Evolutionary conservation across 1,284 basidiomycete species (phyloP).

Genomic region (Mycena citricolor): DNA sequence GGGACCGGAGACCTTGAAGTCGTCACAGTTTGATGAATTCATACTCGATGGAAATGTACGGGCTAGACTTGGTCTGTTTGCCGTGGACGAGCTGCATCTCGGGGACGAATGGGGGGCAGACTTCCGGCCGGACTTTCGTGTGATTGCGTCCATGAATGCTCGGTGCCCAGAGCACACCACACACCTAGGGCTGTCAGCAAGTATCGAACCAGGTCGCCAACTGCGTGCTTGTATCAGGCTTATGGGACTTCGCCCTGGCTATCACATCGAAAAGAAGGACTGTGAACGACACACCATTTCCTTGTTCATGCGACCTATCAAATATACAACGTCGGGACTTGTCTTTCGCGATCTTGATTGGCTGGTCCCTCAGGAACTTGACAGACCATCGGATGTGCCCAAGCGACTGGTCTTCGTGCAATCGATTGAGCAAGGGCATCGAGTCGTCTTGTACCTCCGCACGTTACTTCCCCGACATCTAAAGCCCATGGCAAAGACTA

Average conservation of each 20-base stretch:
- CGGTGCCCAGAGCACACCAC: conserved; percentile 6
- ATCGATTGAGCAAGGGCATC: conserved; percentile 6
- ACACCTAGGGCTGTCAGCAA: conserved; percentile 4
- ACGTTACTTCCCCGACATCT: conserved; percentile 7
- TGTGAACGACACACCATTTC: conserved; percentile 4
- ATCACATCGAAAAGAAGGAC: conserved; percentile 9
- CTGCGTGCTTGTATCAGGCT: conserved; percentile 5
- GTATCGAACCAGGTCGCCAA: conserved; percentile 5
- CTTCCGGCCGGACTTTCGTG: conserved; percentile 1
- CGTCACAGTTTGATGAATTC: conserved; percentile 1
- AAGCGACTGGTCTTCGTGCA: conserved; percentile 6
- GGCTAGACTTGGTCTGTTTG: conserved; percentile 4
- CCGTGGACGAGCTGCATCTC: conserved; percentile 7
- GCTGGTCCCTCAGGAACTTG: too few relatives aligned
- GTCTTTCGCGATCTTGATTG: conserved; percentile 9
- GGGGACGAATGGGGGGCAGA: conserved; percentile 8
- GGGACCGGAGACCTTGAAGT: conserved; percentile 8
- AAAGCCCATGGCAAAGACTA: conserved; percentile 1
- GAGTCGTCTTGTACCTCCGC: conserved; percentile 3
- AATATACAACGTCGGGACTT: conserved; percentile 6
- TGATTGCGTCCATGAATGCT: conserved; percentile 3
- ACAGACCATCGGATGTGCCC: background rate
- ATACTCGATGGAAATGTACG: conserved; percentile 6
- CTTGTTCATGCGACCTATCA: conserved; percentile 5
- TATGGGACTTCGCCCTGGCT: conserved; percentile 8